Base-by-base conservation (phyloP, 1,284 basidiomycete species). In the Sutorius eximius region DNA sequence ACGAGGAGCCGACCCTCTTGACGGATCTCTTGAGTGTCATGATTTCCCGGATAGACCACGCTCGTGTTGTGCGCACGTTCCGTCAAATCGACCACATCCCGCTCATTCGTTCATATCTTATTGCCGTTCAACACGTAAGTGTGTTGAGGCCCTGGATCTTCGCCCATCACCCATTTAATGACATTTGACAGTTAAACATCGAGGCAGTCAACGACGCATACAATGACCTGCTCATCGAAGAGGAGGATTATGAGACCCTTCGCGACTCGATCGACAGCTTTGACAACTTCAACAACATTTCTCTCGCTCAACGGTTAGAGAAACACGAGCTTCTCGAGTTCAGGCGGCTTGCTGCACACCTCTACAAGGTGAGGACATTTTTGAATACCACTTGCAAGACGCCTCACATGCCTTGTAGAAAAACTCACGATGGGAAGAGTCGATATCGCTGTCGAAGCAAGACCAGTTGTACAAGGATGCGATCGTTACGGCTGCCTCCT, bases 161-260 rank as follows among this genome's bases (percentile, higher is more conserved):
- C 15, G 24, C 20, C n/a, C 5, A 15, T 18, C 24, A 22, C n/a
- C 29, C 29, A 36, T 49, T 45, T 60, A 41, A 61, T 65, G 29
- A 57, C 45, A 43, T 44, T 32, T 34, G 11, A 5, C 61, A 95
- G 87, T 82, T 96, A 67, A 98, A 99, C 73, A 83, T 99, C 47
- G 91, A 95, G 66, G 93, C 95, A 18, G 94, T 99, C 68, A 99
- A 99, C 70, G 94, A 97, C 62, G 95, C 95, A 5, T 98, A 96
- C 78, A 97, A 98, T 69, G 92, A 95, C 65, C 77, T 99, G 33
- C 79, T 99, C 52, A 98, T 99, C 59, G 97, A 99, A 73, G 97
- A 99, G 74, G 97, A 99, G 74, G 96, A 99, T 73, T 95, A 94
- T 77, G 94, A 96, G 73, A 98, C 95, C 1, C 82, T 99, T 10